phyloP scores from a whole-genome alignment of 495 filamentous ascomycete species.

The Bombardia bombarda region DNA sequence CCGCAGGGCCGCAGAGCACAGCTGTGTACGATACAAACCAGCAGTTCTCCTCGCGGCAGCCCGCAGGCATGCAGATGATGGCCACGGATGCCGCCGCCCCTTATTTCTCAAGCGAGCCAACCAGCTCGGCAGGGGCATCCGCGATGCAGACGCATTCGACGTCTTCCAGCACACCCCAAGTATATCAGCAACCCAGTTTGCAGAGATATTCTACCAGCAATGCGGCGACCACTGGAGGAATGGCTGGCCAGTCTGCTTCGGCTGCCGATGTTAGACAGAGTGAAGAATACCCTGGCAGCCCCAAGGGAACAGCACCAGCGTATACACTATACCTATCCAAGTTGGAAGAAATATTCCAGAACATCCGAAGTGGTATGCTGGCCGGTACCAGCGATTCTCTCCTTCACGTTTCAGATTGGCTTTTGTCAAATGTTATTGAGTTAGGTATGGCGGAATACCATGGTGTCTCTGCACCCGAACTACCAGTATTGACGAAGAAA shows the following conservation, averaged over 20 bases:
- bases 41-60: conserved; percentile 71
- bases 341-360: conserved; percentile 66
- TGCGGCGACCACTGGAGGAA: conserved; percentile 33
- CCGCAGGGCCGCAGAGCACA: conserved; percentile 47
- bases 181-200: conserved; percentile 43
- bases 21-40: conserved; percentile 70
- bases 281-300: conserved; percentile 28
- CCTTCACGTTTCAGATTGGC: conserved; percentile 74
- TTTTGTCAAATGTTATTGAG: conserved; percentile 70
- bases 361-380: conserved; percentile 65
- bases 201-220: conserved; percentile 35
- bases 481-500: background rate
- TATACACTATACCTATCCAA: conserved; percentile 67
- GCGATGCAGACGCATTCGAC: conserved; percentile 29
- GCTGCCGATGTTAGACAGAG: conserved; percentile 37
- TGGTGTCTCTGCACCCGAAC: conserved; percentile 11
- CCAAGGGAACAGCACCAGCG: conserved; percentile 44
- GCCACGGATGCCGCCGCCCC: conserved; percentile 56
- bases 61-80: conserved; percentile 74
- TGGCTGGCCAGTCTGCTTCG: conserved; percentile 31
- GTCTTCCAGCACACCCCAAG: conserved; percentile 31
- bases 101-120: conserved; percentile 71
- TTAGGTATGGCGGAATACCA: conserved; percentile 63
- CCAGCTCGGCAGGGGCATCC: conserved; percentile 51
- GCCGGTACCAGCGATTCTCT: conserved; percentile 65